phyloP scores from a whole-genome alignment of 345 rosid genomes.

The Eutrema heterophyllum region DNA sequence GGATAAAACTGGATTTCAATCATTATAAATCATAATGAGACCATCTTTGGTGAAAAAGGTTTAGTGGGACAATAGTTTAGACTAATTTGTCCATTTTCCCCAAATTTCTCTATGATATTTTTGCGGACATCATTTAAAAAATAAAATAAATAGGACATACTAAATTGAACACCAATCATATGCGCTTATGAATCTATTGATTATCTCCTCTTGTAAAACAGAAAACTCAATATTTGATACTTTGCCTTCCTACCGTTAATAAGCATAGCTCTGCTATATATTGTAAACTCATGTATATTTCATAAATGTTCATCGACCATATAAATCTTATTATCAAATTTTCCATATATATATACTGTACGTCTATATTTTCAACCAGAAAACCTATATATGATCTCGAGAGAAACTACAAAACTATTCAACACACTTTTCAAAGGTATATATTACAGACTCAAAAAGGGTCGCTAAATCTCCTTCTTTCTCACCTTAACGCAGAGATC shows the following conservation, averaged over 20 bases:
- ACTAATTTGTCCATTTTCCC: too few relatives aligned
- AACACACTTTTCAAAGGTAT: neutral
- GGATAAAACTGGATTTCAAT: too few relatives aligned
- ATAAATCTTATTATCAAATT: neutral
- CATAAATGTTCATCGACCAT: neutral
- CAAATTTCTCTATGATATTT: too few relatives aligned
- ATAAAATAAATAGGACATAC: too few relatives aligned
- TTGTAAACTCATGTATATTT: neutral
- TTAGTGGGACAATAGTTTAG: too few relatives aligned
- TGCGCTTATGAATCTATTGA: neutral
- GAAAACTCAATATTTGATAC: neutral
- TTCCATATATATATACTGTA: neutral
- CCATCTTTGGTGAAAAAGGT: too few relatives aligned
- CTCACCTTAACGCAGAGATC: neutral
- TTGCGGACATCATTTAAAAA: too few relatives aligned
- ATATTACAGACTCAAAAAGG: constrained; percentile 2
- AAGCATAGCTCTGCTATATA: neutral
- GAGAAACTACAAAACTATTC: constrained; percentile 4
- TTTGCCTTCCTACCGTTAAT: neutral
- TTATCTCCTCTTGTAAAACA: neutral
- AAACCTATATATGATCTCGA: neutral
- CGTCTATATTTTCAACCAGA: neutral
- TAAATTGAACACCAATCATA: too few relatives aligned
- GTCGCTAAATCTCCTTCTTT: neutral
- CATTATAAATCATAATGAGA: too few relatives aligned